Evolutionary conservation across 73 alveolate genomes (phyloP), one percentile per base, ranked within the genome.

Genomic region (Breviolum minutum): DNA sequence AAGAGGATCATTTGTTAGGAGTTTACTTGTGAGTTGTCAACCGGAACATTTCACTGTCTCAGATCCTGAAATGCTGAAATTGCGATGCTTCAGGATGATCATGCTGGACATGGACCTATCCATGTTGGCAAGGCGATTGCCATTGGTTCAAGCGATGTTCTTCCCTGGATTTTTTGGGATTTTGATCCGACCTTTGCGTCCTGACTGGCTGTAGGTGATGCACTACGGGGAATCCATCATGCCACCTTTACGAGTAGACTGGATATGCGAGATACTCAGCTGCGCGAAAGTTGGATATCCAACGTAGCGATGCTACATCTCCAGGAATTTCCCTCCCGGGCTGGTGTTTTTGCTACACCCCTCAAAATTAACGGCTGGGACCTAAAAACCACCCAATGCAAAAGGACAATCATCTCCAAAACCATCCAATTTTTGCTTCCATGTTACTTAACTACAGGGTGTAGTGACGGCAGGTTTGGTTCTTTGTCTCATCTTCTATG

Each of bases 211-310:
- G 22, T 8, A 82, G 92, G 95, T 88, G 60, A 68, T 88, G 95
- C 95, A 88, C 85, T 88, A 88, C 29, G 95, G 86, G 17, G 95
- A 88, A 71, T 88, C 95, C 86, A 88, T 88, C 86, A 88, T 68
- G 95, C 95, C 95, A 6, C 95, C 95, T 9, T 24, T 63, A 60
- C 77, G 54, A 10, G 60, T 88, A 12, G 66, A 88, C 70, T 88
- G 95, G 95, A 88, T 88, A 11, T 88, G 95, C 29, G 10, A 8
- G 66, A 26, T 12, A 13, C 13, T 68, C 77, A 13, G 13, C 13
- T 14, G 77, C 77, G 26, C 77, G 77, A 68, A 68, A 19, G 26
- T 19, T 19, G 13, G 19, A 68, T 14, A 13, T 19, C 77, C 77
- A 68, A 68, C n/a, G n/a, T n/a, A n/a, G n/a, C n/a, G n/a, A n/a